Evolutionary conservation across 306 rosid species (phyloP), one percentile per base, ranked within the genome.

Genomic region (Citrullus amarus): DNA sequence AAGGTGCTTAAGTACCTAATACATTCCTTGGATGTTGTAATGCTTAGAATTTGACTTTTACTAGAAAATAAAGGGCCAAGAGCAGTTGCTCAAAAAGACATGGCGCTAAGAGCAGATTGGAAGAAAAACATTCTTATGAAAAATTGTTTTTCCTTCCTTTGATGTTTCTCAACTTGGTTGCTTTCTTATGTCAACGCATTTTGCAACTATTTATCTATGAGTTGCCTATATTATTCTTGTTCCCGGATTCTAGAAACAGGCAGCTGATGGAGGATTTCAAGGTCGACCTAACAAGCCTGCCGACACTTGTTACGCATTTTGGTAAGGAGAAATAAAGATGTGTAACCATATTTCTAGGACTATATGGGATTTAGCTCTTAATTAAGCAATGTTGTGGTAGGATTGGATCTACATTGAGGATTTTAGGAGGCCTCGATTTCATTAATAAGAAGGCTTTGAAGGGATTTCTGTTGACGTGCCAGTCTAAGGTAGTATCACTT

Each of bases 231-330:
- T 81, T 83, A 66, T 82, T 32, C 36, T 32, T 79, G 34, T 60
- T 83, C 63, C 54, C 53, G 80, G 73, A 51, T 82, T 25, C 78
- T 88, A 95, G 98, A 86, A 93, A 81, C 97, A 91, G 81, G 93
- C 87, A 46, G 77, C 75, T 28, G 90, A 95, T 84, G 99, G 99
- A 81, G 98, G 98, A 76, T 87, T 92, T 84, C 99, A 95, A 81
- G 99, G 99, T 81, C 85, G 99, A 84, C 88, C 91, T 51, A 95
- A 95, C 89, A 95, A 95, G 89, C 18, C 86, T 60, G 89, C 91
- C 17, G 97, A 92, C 78, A 87, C 97, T 11, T 95, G 99, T 79
- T 95, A 95, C 80, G 97, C 99, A 76, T 95, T 92, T 83, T 95
- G 99, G 99, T 92, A 78, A 79, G 96, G 46, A 53, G 63, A 73